Percentiles rank a stretch among this genome's conserved stretches.
Conservation (phyloP, 768 basidiomycete species). For the Kwoniella bestiolae region DNA sequence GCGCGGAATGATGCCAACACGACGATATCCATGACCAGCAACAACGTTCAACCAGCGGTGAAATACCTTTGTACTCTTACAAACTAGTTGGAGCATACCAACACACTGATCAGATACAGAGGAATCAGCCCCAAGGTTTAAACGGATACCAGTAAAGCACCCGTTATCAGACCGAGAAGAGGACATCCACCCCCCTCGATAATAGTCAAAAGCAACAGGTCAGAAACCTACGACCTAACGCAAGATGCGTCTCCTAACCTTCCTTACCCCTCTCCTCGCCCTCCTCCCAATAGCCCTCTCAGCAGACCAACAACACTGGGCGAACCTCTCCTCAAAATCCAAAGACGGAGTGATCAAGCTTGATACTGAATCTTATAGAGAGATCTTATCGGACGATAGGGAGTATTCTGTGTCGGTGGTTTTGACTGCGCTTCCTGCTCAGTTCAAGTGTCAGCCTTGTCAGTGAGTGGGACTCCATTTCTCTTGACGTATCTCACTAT, state of each 20-base stretch:
- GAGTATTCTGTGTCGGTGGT: constrained; percentile 87
- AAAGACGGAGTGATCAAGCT: constrained; percentile 82
- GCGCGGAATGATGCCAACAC: constrained; percentile 1
- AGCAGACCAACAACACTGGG: constrained; percentile 63
- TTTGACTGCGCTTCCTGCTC: constrained; percentile 80
- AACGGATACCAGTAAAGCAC: too few relatives aligned
- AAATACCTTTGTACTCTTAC: background rate
- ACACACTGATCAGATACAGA: too few relatives aligned
- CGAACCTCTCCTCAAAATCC: constrained; percentile 67
- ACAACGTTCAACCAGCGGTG: background rate
- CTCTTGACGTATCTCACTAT: background rate
- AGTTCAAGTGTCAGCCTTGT: constrained; percentile 89
- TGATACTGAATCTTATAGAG: constrained; percentile 73
- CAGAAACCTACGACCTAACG: too few relatives aligned
- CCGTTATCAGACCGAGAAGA: too few relatives aligned
- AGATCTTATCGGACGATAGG: constrained; percentile 71
- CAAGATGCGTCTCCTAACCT: constrained; percentile 20
- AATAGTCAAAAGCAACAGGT: too few relatives aligned
- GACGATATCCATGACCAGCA: constrained; percentile 55
- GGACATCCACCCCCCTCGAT: too few relatives aligned
- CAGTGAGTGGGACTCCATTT: constrained; percentile 66
- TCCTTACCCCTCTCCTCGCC: constrained; percentile 15
- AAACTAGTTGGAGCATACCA: too few relatives aligned
- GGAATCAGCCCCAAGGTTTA: too few relatives aligned
- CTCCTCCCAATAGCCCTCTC: constrained; percentile 33